These are phyloP conservation scores for Termitomyces sp. DNA, from an alignment of 768 basidiomycete genomes.

Conservation along the genomic window DNA sequence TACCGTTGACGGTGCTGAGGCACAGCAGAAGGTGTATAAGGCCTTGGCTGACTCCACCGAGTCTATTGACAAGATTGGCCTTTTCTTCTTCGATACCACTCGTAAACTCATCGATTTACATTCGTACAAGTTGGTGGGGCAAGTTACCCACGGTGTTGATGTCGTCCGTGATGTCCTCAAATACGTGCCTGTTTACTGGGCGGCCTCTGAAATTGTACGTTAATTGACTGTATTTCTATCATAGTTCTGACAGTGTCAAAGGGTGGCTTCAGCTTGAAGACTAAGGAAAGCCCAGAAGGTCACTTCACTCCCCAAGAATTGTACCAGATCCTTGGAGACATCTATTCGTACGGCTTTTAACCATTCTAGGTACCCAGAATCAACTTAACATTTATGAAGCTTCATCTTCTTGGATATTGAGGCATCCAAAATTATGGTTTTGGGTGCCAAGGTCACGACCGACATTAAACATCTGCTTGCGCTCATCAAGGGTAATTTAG, in stretches of 20 bases:
- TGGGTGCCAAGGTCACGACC: conserved; percentile 44
- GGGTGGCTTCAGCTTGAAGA: conserved; percentile 73
- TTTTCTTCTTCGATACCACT: conserved; percentile 66
- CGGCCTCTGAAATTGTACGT: conserved; percentile 57
- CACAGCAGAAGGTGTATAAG: conserved; percentile 40
- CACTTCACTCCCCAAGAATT: conserved; percentile 58
- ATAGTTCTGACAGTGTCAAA: conserved; percentile 20
- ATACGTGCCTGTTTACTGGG: conserved; percentile 64
- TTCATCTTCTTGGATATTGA: conserved; percentile 76
- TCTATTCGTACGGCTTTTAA: conserved; percentile 53
- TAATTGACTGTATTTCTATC: neutral
- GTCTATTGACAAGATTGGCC: conserved; percentile 42
- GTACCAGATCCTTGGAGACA: conserved; percentile 58
- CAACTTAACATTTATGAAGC: conserved; percentile 28
- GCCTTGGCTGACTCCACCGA: conserved; percentile 46
- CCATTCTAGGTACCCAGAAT: neutral
- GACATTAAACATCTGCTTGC: conserved; percentile 49
- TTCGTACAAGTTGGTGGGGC: conserved; percentile 56
- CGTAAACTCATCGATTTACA: conserved; percentile 46
- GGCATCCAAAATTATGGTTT: conserved; percentile 48
- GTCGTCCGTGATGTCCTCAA: conserved; percentile 66
- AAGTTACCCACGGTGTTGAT: conserved; percentile 51
- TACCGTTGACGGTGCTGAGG: conserved; percentile 47
- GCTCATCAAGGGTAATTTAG: conserved; percentile 51
- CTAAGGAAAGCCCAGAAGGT: conserved; percentile 46